Evolutionary conservation across 495 filamentous ascomycete genomes (phyloP).

Genomic region (Daldinia childiae): DNA sequence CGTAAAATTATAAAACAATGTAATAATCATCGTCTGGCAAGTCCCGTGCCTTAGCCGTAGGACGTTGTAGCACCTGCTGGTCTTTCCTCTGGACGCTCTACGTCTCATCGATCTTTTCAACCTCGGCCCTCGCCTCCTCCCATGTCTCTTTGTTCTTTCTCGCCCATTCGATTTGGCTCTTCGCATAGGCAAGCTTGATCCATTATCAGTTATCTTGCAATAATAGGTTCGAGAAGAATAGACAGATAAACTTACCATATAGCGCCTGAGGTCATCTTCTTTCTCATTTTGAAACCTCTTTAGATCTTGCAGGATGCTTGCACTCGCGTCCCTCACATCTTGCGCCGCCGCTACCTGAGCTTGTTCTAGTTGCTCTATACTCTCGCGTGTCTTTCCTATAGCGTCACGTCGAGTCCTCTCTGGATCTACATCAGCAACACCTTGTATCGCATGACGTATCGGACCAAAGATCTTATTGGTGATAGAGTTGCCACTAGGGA

Average conservation of each 20-base stretch:
- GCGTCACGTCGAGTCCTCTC: conserved; percentile 91
- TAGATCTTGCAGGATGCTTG: conserved; percentile 85
- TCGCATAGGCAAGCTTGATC: conserved; percentile 87
- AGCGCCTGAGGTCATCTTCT: conserved; percentile 89
- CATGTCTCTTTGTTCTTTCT: conserved; percentile 95
- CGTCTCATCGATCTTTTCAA: conserved; percentile 80
- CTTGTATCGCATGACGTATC: conserved; percentile 92
- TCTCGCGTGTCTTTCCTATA: conserved; percentile 92
- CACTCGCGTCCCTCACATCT: conserved; percentile 90
- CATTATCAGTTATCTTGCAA: conserved; percentile 14
- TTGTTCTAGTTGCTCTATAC: conserved; percentile 79
- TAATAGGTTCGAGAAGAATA: background rate
- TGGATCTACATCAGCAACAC: conserved; percentile 94
- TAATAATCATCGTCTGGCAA: conserved; percentile 15
- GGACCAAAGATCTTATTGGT: conserved; percentile 94
- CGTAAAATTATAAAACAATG: conserved; percentile 27
- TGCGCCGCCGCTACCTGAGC: conserved; percentile 84
- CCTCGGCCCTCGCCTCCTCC: conserved; percentile 94
- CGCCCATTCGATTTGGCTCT: conserved; percentile 97
- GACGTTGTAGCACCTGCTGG: background rate
- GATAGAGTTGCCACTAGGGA: conserved; percentile 79
- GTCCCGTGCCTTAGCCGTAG: conserved; percentile 5
- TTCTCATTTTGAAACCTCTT: conserved; percentile 93
- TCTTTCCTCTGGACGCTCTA: conserved; percentile 28
- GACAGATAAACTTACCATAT: conserved; percentile 77